These are phyloP conservation scores for Calendula officinalis DNA, from an alignment of 129 eudicot genomes.

Conservation along the genomic window DNA sequence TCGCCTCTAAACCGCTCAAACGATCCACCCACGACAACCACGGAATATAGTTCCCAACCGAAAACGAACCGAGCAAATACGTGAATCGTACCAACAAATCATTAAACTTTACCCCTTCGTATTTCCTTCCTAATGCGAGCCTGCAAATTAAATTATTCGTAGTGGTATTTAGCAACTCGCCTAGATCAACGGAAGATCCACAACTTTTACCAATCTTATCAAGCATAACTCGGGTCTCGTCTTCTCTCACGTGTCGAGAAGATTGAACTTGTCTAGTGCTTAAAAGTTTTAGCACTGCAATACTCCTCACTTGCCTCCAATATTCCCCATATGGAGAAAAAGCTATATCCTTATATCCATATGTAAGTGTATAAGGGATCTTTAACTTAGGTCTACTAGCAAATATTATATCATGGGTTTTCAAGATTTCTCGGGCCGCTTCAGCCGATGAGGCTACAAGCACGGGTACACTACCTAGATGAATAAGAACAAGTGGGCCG, in stretches of 20 bases:
- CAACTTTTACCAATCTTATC: slow-evolving; percentile 20
- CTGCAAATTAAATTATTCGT: slow-evolving; percentile 38
- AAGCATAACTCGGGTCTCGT: slow-evolving; percentile 31
- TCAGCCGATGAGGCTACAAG: slow-evolving; percentile 39
- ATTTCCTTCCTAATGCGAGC: slow-evolving; percentile 41
- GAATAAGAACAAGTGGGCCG: slow-evolving; percentile 41
- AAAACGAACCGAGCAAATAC: slow-evolving; percentile 22
- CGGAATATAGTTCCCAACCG: slow-evolving; percentile 32
- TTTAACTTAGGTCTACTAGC: slow-evolving; percentile 32
- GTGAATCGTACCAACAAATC: slow-evolving; percentile 29
- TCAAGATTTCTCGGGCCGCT: slow-evolving; percentile 38
- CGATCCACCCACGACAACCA: slow-evolving; percentile 41
- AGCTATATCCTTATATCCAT: slow-evolving; percentile 31
- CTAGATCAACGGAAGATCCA: slow-evolving; percentile 25
- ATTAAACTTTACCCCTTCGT: slow-evolving; percentile 23
- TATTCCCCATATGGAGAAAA: slow-evolving; percentile 38
- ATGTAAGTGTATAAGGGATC: slow-evolving; percentile 17
- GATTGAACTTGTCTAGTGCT: slow-evolving; percentile 33
- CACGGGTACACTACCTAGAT: slow-evolving; percentile 39
- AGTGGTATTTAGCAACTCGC: slow-evolving; percentile 14
- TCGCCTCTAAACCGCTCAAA: slow-evolving; percentile 29
- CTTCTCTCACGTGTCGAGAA: slow-evolving; percentile 31
- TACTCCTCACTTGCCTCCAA: slow-evolving; percentile 44
- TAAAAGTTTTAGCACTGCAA: slow-evolving; percentile 33
- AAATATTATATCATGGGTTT: slow-evolving; percentile 40